Percentiles rank a stretch among this genome's conserved stretches.
Evolutionary conservation across 208 protist species (phyloP).

Genomic region (Trypanosoma platydactyli): DNA sequence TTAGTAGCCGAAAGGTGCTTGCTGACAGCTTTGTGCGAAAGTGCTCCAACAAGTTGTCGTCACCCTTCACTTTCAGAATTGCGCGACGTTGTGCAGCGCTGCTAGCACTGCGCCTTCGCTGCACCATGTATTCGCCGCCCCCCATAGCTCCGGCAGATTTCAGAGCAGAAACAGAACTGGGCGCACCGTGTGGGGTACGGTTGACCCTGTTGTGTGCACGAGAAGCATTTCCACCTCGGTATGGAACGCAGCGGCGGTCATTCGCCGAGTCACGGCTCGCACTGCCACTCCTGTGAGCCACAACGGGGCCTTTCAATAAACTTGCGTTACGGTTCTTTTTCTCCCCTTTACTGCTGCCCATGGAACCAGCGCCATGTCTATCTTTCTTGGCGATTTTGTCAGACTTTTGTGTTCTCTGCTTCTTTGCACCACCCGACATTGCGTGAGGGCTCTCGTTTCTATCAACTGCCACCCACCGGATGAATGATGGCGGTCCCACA

Average conservation of each 20-base stretch:
- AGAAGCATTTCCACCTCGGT: constrained; percentile 59
- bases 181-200: constrained; percentile 51
- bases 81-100: constrained; percentile 85
- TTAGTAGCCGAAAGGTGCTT: constrained; percentile 85
- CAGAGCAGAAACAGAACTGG: constrained; percentile 19
- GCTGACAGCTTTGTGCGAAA: constrained; percentile 83
- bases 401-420: neutral
- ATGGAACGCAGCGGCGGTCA: constrained; percentile 71
- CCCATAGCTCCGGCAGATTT: constrained; percentile 16
- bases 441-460: too few relatives aligned
- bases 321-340: constrained; percentile 37
- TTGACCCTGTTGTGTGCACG: constrained; percentile 52
- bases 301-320: constrained; percentile 74
- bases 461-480: too few relatives aligned
- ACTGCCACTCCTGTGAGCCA: constrained; percentile 43
- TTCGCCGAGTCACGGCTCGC: constrained; percentile 74
- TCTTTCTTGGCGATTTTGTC: constrained; percentile 14
- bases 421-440: constrained; percentile 14
- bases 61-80: constrained; percentile 61
- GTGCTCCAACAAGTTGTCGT: constrained; percentile 81
- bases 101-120: constrained; percentile 52
- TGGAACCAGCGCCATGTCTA: neutral
- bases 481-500: too few relatives aligned
- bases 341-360: neutral
- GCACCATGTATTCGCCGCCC: constrained; percentile 15